Conservation (phyloP, 768 basidiomycete species). For the Pleurotus sapidus region DNA sequence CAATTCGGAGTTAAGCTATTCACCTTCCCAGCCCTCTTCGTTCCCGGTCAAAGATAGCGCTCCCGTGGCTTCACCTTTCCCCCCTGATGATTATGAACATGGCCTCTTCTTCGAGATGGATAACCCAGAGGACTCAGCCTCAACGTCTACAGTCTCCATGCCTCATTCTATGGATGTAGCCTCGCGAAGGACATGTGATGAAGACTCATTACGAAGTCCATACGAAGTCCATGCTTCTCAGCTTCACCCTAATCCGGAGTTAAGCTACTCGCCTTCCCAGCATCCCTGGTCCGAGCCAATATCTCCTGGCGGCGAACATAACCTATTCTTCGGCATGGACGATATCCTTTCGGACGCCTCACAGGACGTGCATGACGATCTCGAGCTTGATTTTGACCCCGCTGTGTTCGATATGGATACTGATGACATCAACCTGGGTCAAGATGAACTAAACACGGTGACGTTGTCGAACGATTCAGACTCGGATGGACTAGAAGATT, state of each 20-base stretch:
- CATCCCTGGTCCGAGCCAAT: background rate
- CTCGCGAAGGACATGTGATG: too few relatives aligned
- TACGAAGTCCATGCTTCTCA: background rate
- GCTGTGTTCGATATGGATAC: slow-evolving; percentile 4
- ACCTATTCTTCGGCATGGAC: background rate
- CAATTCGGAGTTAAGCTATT: background rate
- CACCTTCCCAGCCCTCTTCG: background rate
- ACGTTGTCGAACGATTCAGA: slow-evolving; percentile 12
- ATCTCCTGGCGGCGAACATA: background rate
- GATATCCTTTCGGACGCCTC: background rate
- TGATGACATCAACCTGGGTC: background rate
- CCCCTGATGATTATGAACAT: background rate
- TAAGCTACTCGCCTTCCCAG: background rate
- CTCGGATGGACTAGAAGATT: slow-evolving; percentile 10
- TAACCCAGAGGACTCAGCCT: background rate
- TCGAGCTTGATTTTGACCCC: background rate
- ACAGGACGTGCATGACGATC: background rate
- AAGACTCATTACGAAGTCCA: background rate
- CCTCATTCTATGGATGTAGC: too few relatives aligned
- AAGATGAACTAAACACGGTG: slow-evolving; percentile 11
- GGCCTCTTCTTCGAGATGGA: background rate
- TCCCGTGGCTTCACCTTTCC: too few relatives aligned
- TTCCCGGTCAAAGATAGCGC: too few relatives aligned
- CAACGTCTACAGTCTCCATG: too few relatives aligned
- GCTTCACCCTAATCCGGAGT: background rate